Conservation (phyloP, 306 rosid species). For the Dalbergia oliveri region DNA sequence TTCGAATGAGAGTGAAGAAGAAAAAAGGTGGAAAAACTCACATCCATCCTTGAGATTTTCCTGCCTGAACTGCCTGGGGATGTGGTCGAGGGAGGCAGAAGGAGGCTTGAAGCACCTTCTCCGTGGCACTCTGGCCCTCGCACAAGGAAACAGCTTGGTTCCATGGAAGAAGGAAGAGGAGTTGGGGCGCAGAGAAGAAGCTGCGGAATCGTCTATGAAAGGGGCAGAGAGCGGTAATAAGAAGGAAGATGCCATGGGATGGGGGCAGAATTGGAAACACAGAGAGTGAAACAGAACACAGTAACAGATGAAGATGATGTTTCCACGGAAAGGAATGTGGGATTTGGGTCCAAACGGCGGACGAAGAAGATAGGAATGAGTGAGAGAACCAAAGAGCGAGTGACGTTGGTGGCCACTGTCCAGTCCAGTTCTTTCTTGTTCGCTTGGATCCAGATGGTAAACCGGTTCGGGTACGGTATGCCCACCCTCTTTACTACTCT, state of each 20-base stretch:
- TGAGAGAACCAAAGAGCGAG: not conserved
- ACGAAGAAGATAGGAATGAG: not conserved
- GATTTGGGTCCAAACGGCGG: slow-evolving; percentile 29
- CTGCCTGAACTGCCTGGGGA: slow-evolving; percentile 84
- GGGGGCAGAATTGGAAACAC: slow-evolving; percentile 38
- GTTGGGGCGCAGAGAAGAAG: slow-evolving; percentile 35
- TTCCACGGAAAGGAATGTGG: not conserved
- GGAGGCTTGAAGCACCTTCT: slow-evolving; percentile 57
- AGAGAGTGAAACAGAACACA: not conserved
- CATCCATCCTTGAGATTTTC: slow-evolving; percentile 93
- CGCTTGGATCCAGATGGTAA: slow-evolving; percentile 10
- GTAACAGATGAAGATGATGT: not conserved
- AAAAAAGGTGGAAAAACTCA: slow-evolving; percentile 51
- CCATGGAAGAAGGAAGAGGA: slow-evolving; percentile 62
- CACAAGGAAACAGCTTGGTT: slow-evolving; percentile 47
- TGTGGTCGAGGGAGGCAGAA: slow-evolving; percentile 62
- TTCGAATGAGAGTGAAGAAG: slow-evolving; percentile 1
- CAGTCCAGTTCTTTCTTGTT: not conserved
- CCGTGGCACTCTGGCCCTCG: slow-evolving; percentile 35
- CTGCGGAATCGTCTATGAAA: slow-evolving; percentile 39
- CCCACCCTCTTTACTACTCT: too few relatives aligned
- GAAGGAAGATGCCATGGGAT: slow-evolving; percentile 71
- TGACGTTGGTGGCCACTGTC: not conserved
- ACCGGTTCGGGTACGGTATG: not conserved
- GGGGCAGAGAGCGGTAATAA: slow-evolving; percentile 53